Evolutionary conservation across 495 filamentous ascomycete genomes (phyloP).

Genomic region (Filosporella fistucella): DNA sequence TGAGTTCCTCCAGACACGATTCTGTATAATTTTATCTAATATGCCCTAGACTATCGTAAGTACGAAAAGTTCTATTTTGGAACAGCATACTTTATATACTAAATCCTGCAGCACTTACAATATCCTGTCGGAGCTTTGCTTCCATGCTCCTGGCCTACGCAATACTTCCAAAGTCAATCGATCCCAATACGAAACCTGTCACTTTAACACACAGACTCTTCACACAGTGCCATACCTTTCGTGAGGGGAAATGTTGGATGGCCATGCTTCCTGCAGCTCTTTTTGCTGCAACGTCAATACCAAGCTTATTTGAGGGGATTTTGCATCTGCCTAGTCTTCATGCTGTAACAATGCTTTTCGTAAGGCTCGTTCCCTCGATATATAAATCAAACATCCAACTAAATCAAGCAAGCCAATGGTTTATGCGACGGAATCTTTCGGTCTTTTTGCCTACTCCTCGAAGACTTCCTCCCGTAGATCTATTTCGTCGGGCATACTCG

Average conservation of each 20-base stretch:
- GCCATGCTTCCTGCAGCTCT: constrained; percentile 7
- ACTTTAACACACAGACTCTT: no score
- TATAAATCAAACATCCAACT: not conserved
- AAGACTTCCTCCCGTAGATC: constrained; percentile 2
- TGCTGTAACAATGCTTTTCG: constrained; percentile 13
- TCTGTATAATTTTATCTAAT: constrained; percentile 2
- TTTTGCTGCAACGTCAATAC: constrained; percentile 7
- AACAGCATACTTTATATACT: not conserved
- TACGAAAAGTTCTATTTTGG: not conserved
- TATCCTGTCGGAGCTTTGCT: constrained; percentile 3
- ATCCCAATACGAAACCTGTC: no score
- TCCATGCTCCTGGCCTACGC: not conserved
- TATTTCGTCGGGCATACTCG: constrained; percentile 5
- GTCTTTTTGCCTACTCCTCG: constrained; percentile 4
- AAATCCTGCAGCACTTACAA: constrained; percentile 4
- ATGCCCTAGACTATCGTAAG: constrained; percentile 10
- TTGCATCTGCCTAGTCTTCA: constrained; percentile 18
- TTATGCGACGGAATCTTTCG: constrained; percentile 10
- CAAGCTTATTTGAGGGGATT: constrained; percentile 9
- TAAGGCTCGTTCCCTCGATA: constrained; percentile 10
- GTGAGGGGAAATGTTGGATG: no score
- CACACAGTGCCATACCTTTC: no score
- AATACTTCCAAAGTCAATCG: no score
- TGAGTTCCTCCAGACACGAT: not conserved
- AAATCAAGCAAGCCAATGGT: constrained; percentile 11